Evolutionary conservation across 2,329 filamentous ascomycete genomes (phyloP).

Genomic region (Hypoxylon sp.): DNA sequence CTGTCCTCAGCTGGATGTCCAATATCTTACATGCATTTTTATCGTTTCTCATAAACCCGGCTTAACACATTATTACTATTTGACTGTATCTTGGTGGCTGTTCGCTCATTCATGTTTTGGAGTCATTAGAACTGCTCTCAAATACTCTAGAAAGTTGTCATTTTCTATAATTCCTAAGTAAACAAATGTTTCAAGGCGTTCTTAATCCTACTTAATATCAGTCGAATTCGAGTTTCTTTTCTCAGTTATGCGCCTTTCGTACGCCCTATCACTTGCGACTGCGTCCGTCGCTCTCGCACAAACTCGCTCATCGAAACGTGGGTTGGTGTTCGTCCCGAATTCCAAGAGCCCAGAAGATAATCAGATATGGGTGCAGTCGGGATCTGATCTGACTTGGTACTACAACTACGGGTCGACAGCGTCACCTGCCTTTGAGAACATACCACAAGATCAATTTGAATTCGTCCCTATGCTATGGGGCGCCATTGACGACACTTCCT

Average conservation of each 20-base stretch:
- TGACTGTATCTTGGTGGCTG: background rate
- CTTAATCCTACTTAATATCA: background rate
- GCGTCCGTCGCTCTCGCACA: conserved; percentile 44
- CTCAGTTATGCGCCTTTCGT: conserved; percentile 40
- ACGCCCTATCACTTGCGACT: conserved; percentile 28
- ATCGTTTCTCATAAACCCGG: background rate
- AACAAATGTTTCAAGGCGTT: background rate
- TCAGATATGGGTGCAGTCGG: conserved; percentile 71
- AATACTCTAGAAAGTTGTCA: background rate
- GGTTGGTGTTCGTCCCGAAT: conserved; percentile 77
- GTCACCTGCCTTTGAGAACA: conserved; percentile 64
- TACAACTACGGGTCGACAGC: conserved; percentile 81
- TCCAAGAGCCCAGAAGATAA: conserved; percentile 71
- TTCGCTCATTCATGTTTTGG: background rate
- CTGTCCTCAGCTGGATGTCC: conserved; percentile 23
- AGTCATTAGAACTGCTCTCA: background rate
- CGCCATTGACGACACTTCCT: conserved; percentile 69
- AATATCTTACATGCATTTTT: conserved; percentile 10
- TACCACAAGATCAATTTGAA: conserved; percentile 71
- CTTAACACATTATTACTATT: background rate
- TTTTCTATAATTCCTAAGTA: background rate
- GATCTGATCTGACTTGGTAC: conserved; percentile 81
- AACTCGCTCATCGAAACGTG: conserved; percentile 70
- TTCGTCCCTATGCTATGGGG: conserved; percentile 90
- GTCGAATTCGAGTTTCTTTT: background rate